These are phyloP conservation scores for Bonia amplexicaulis DNA, from an alignment of 176 grass and related monocot genomes.

Conservation along the genomic window DNA sequence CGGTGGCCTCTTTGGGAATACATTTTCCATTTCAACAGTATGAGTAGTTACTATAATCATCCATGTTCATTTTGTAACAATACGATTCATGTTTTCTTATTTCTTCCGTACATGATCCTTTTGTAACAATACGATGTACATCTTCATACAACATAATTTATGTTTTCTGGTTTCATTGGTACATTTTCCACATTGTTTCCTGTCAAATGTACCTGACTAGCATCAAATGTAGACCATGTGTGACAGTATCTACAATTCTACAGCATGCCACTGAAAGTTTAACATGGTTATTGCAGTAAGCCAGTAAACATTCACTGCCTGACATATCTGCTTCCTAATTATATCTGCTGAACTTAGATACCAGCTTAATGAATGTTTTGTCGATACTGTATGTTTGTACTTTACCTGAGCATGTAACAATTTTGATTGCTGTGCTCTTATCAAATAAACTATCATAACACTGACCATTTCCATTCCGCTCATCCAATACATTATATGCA, in stretches of 20 bases:
- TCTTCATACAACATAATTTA: conserved; percentile 6
- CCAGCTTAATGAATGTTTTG: conserved; percentile 2
- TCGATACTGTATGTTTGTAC: conserved; percentile 10
- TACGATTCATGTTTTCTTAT: neutral
- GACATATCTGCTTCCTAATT: conserved; percentile 10
- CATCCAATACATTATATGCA: conserved; percentile 40
- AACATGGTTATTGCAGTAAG: conserved; percentile 5
- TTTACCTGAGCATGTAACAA: conserved; percentile 4
- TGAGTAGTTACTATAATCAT: conserved; percentile 1
- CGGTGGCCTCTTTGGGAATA: too few species aligned
- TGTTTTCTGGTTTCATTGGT: neutral
- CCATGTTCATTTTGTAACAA: conserved; percentile 4
- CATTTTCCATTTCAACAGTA: too few species aligned
- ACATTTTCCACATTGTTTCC: neutral
- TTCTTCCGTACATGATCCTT: neutral
- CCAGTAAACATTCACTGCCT: neutral
- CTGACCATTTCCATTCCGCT: neutral
- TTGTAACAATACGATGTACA: neutral
- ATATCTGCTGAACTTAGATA: neutral
- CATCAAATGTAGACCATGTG: neutral
- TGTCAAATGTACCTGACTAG: neutral
- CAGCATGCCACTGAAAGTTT: neutral
- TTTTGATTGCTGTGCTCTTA: neutral
- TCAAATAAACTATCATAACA: conserved; percentile 8
- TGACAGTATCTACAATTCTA: neutral